Percentiles rank a stretch among this genome's conserved stretches.
phyloP scores from a whole-genome alignment of 106 monocot genomes.

The Chionographis japonica region DNA sequence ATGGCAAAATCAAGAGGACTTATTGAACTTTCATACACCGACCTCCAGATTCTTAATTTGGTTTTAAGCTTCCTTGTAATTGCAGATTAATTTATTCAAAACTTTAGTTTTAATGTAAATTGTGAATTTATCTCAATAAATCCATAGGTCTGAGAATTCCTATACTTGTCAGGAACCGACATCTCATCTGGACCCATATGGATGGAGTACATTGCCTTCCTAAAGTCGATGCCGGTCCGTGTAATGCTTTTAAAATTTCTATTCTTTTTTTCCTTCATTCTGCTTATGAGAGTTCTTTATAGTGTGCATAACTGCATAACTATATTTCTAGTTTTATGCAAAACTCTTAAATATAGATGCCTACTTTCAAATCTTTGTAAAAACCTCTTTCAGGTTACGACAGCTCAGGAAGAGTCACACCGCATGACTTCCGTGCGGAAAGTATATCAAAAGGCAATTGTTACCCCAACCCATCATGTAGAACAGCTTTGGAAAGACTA shows the following conservation, averaged over 20 bases:
- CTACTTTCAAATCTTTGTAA: slow-evolving; percentile 1
- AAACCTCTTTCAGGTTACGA: slow-evolving; percentile 38
- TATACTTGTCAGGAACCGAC: slow-evolving; percentile 58
- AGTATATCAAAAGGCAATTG: slow-evolving; percentile 82
- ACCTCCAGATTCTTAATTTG: not conserved
- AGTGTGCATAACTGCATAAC: not conserved
- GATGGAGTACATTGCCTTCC: slow-evolving; percentile 93
- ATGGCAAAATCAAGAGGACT: too few species aligned
- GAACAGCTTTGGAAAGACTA: slow-evolving; percentile 99
- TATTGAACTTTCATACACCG: too few species aligned
- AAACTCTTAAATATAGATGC: too few species aligned
- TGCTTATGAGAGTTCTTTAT: not conserved
- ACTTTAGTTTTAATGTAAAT: too few species aligned
- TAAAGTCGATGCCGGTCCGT: slow-evolving; percentile 87
- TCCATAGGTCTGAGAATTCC: slow-evolving; percentile 2
- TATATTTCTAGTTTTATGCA: too few species aligned
- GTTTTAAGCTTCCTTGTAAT: too few species aligned
- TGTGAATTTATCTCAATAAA: not conserved
- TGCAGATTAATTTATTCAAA: too few species aligned
- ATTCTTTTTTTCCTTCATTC: slow-evolving; percentile 1
- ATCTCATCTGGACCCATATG: slow-evolving; percentile 89
- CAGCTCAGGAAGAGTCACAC: slow-evolving; percentile 87
- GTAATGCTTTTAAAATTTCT: not conserved
- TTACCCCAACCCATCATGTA: slow-evolving; percentile 88
- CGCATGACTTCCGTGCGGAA: slow-evolving; percentile 88